phyloP scores from a whole-genome alignment of 2,329 filamentous ascomycete species.

The Colletotrichum orchidophilum region DNA sequence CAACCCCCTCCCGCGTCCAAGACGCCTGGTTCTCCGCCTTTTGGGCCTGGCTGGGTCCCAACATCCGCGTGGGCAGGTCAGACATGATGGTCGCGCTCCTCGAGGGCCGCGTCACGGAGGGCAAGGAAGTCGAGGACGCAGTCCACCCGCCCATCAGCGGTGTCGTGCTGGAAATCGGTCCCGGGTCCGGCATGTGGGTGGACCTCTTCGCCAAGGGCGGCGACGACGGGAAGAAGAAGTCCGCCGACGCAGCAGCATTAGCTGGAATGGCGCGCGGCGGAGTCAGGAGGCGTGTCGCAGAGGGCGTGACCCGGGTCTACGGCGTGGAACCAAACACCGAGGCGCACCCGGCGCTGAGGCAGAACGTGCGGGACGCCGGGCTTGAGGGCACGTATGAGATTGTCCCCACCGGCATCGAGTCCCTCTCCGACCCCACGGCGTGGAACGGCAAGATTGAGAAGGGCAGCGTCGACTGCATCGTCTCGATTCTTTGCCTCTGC shows the following conservation, averaged over 20 bases:
- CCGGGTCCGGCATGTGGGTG: conserved; percentile 70
- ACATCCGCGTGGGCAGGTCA: conserved; percentile 53
- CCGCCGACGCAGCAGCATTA: conserved; percentile 12
- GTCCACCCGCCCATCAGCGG: conserved; percentile 54
- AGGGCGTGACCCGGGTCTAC: conserved; percentile 55
- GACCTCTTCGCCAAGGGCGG: conserved; percentile 53
- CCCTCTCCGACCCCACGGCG: conserved; percentile 52
- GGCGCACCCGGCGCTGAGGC: conserved; percentile 58
- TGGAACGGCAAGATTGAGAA: conserved; percentile 58
- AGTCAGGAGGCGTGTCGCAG: conserved; percentile 1
- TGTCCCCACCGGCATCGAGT: conserved; percentile 70
- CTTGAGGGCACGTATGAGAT: conserved; percentile 68
- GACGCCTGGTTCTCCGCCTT: conserved; percentile 69
- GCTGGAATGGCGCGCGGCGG: conserved; percentile 9
- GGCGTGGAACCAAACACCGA: conserved; percentile 71
- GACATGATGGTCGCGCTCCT: conserved; percentile 62
- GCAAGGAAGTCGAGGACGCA: conserved; percentile 45
- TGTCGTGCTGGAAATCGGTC: conserved; percentile 69
- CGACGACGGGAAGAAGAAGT: neutral
- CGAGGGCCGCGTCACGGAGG: conserved; percentile 55
- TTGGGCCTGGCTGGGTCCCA: conserved; percentile 65
- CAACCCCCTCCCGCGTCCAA: conserved; percentile 53
- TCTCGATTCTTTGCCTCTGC: conserved; percentile 70
- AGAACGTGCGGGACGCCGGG: conserved; percentile 59
- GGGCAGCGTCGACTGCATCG: conserved; percentile 66